These are phyloP conservation scores for Sporobolomyces pararoseus DNA, from an alignment of 768 basidiomycete species.

Conservation along the genomic window DNA sequence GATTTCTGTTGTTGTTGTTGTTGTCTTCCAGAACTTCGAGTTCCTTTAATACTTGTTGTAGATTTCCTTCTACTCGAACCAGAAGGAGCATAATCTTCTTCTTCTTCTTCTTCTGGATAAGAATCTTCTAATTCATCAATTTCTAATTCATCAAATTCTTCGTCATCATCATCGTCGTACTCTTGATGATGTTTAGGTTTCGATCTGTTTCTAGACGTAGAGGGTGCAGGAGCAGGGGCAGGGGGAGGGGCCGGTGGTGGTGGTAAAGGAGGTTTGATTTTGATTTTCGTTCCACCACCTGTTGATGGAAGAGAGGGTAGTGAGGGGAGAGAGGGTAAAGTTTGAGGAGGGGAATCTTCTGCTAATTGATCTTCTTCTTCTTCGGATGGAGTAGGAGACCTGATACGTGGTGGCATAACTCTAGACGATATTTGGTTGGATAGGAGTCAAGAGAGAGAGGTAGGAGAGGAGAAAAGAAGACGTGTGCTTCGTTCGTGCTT, in stretches of 20 bases:
- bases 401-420: slow-evolving; percentile 28
- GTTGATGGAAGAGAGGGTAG: background rate
- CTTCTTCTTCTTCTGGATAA: slow-evolving; percentile 6
- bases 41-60: background rate
- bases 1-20: background rate
- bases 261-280: slow-evolving; percentile 3
- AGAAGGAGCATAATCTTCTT: slow-evolving; percentile 14
- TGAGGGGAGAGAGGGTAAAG: background rate
- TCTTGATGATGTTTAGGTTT: background rate
- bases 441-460: background rate
- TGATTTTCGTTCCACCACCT: background rate
- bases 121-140: background rate
- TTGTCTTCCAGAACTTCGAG: too few species aligned
- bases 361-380: slow-evolving; percentile 21
- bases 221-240: slow-evolving; percentile 2
- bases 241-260: background rate
- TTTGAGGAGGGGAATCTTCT: background rate
- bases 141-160: slow-evolving; percentile 9
- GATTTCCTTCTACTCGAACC: background rate
- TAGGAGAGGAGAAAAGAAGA: background rate
- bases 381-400: slow-evolving; percentile 18
- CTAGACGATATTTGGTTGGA: background rate
- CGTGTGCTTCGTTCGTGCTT: background rate
- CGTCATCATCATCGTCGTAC: slow-evolving; percentile 6
- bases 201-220: background rate